Percentiles rank a stretch among this genome's conserved stretches.
Conservation (phyloP, 2,329 filamentous ascomycete genomes). For the Sarocladium kiliense region DNA sequence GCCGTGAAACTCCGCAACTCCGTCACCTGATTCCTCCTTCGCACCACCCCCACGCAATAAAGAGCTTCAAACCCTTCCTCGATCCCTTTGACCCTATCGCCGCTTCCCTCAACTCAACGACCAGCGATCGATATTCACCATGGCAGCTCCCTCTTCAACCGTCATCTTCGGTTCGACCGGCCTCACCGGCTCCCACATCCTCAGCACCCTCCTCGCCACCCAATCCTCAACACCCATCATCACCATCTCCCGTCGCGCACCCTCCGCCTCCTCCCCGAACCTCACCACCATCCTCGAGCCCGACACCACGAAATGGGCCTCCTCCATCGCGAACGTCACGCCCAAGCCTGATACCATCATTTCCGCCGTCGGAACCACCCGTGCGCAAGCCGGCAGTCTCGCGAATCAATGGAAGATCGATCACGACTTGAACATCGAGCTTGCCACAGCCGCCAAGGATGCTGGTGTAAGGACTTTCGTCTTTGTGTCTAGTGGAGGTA, state of each 20-base stretch:
- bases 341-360: conserved; percentile 62
- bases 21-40: neutral
- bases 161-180: conserved; percentile 61
- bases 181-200: conserved; percentile 68
- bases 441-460: conserved; percentile 69
- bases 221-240: conserved; percentile 47
- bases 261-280: conserved; percentile 50
- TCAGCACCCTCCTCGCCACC: conserved; percentile 55
- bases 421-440: conserved; percentile 75
- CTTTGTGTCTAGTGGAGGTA: conserved; percentile 60
- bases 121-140: neutral
- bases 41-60: too few species aligned
- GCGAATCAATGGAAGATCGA: conserved; percentile 84
- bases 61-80: too few species aligned
- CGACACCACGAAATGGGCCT: conserved; percentile 66
- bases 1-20: neutral
- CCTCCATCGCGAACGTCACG: conserved; percentile 48
- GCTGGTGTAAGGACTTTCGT: conserved; percentile 71
- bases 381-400: conserved; percentile 66
- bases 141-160: conserved; percentile 32
- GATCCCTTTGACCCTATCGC: too few species aligned
- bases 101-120: too few species aligned
- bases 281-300: conserved; percentile 57
- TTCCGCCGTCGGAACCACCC: conserved; percentile 77
- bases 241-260: conserved; percentile 63